Evolutionary conservation across 2,329 filamentous ascomycete genomes (phyloP).

Genomic region (Calonectria pteridis): DNA sequence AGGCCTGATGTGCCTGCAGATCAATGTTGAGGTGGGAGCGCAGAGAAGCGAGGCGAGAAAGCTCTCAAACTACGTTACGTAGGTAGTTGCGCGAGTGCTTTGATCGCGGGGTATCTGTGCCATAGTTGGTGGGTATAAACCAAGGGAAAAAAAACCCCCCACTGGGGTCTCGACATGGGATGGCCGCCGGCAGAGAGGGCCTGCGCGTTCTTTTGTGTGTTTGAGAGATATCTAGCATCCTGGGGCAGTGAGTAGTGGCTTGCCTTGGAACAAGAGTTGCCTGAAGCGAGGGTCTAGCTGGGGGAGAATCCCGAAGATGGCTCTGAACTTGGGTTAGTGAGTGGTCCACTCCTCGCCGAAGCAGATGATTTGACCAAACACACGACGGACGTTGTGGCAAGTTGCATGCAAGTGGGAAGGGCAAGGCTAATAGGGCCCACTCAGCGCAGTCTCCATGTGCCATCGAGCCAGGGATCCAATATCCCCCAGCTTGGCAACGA

Average conservation of each 20-base stretch:
- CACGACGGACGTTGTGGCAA: constrained; percentile 26
- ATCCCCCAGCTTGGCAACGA: background rate
- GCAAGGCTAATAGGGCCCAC: background rate
- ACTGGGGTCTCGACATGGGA: constrained; percentile 3
- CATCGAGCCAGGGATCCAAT: background rate
- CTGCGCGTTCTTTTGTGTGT: constrained; percentile 10
- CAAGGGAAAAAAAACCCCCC: background rate
- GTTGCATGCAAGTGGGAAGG: constrained; percentile 11
- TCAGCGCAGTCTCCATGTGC: background rate
- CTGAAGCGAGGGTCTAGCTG: constrained; percentile 14
- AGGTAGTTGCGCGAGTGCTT: background rate
- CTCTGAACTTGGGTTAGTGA: constrained; percentile 15
- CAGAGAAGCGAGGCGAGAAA: constrained; percentile 10
- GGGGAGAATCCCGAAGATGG: constrained; percentile 22
- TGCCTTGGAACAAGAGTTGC: constrained; percentile 1
- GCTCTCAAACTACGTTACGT: background rate
- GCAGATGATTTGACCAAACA: constrained; percentile 24
- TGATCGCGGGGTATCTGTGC: constrained; percentile 6
- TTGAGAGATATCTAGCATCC: background rate
- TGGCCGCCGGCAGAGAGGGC: constrained; percentile 2
- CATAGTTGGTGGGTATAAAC: background rate
- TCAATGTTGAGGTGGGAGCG: constrained; percentile 30
- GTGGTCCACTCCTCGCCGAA: constrained; percentile 18
- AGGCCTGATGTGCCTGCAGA: constrained; percentile 38
- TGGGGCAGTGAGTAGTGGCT: constrained; percentile 2